Conservation (phyloP, 495 filamentous ascomycete species). For the Neurospora sp. region DNA sequence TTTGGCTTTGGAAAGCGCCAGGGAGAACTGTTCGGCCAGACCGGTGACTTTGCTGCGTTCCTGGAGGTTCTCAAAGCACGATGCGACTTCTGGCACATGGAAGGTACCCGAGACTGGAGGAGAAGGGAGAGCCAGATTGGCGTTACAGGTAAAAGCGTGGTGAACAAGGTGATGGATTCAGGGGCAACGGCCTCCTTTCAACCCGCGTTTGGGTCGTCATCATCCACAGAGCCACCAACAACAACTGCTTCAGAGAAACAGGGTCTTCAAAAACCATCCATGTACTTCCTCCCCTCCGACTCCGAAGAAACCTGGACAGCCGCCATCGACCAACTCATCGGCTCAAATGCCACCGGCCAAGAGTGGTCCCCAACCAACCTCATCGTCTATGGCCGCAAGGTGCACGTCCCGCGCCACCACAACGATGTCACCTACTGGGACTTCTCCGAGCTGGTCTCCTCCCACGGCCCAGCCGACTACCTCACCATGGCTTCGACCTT, state of each 20-base stretch:
- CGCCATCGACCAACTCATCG: neutral
- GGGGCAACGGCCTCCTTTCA: neutral
- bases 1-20: constrained; percentile 22
- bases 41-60: constrained; percentile 56
- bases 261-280: constrained; percentile 12
- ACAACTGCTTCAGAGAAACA: neutral
- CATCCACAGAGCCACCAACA: neutral
- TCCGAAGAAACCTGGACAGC: constrained; percentile 10
- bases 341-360: neutral
- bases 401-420: constrained; percentile 41
- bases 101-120: constrained; percentile 56
- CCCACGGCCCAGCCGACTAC: constrained; percentile 62
- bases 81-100: constrained; percentile 66
- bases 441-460: constrained; percentile 49
- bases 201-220: neutral
- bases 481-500: constrained; percentile 59
- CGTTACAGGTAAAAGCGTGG: neutral
- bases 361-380: constrained; percentile 40
- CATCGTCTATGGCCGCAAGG: constrained; percentile 48
- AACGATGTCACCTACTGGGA: constrained; percentile 43
- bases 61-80: constrained; percentile 56
- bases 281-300: constrained; percentile 24
- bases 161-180: constrained; percentile 3
- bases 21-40: constrained; percentile 37
- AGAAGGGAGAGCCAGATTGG: constrained; percentile 32